Evolutionary conservation across 2,329 filamentous ascomycete species (phyloP), one percentile per base, ranked within the genome.

Genomic region (Coniochaeta hoffmannii): DNA sequence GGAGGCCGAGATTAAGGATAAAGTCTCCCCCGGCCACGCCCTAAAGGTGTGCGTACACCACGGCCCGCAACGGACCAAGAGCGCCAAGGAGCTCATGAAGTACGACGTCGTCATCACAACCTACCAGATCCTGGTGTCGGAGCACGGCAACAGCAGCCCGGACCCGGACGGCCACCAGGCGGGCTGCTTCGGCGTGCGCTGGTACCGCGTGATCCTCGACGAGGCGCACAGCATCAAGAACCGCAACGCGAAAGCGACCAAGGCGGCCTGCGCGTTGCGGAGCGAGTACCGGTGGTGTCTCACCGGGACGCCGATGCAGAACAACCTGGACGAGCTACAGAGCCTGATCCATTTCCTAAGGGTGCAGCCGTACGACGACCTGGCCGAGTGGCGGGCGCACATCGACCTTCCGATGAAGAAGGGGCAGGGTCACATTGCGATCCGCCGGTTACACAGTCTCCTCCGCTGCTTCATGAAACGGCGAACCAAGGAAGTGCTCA

Each of bases 151-250:
- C 55, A 64, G 62, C 55, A 57, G 60, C 31, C 41, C 60, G 0
- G 61, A 84, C 57, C 86, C 85, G 11, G 82, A 83, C 53, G 81
- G 81, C 10, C 70, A 85, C 36, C 88, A 92, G 65, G 82, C 86
- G 53, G 93, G 92, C 11, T 93, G 92, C 64, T 97, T 97, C 66
- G 91, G 90, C 11, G 76, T 97, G 6, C 85, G 93, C 65, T 99
- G 94, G 94, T 97, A 94, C 74, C 88, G 94, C 53, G 83, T 97
- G 58, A 93, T 99, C 60, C 80, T 99, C 2, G 94, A 99, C 60
- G 94, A 99, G 74, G 94, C 94, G 1, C 94, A 99, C 69, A 96
- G 89, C 1, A 97, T 99, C 80, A 99, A 99, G 75, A 99, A 99
- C 67, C 87, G 93, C 60, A 96, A 95, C 62, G 91, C 94, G 22